Base-by-base conservation (phyloP, 2,329 filamentous ascomycete species). In the Balansia obtecta region DNA sequence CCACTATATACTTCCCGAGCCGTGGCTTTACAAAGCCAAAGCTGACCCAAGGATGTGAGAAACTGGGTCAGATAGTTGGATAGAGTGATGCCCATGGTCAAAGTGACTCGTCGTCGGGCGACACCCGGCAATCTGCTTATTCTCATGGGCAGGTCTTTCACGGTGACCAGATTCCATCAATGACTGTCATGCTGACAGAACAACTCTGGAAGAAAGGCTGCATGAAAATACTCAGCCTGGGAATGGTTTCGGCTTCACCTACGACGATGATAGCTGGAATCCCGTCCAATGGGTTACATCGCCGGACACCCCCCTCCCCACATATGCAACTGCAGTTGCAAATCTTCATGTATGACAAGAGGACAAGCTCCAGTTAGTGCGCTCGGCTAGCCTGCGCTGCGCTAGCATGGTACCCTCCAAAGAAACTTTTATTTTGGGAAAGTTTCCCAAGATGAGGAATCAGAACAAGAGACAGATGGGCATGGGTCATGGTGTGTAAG, bases 1-100 rank as follows among this genome's bases (percentile, higher is more conserved):
- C 50, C 46, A 49, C 50, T 51, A 51, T 51, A 49, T 49, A 51
- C 16, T 51, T 30, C 40, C 34, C 27, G 41, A 45, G 41, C 46
- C 46, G 20, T 48, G 46, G 27, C 46, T 45, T 48, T 13, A 22
- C 8, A 22, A 33, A 16, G 11, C 16, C n/a, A 16, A 48, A 40
- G 46, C 46, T 40, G 34, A 47, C 20, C 12, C 7, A 13, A 20
- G 39, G 11, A 22, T 37, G 27, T 22, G 33, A 42, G 39, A 30
- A 5, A 22, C 30, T 9, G 42, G 7, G 32, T 16, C 15, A 40
- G n/a, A 40, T 34, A 5, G 37, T 22, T 20, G 1, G n/a, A 7
- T 20, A 16, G 7, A 42, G 16, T 15, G 22, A 15, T 33, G 38
- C n/a, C 39, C n/a, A n/a, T 30, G 27, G 34, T 33, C 12, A 4